These are phyloP conservation scores for Crepidotus variabilis DNA, from an alignment of 768 basidiomycete genomes.

Conservation along the genomic window DNA sequence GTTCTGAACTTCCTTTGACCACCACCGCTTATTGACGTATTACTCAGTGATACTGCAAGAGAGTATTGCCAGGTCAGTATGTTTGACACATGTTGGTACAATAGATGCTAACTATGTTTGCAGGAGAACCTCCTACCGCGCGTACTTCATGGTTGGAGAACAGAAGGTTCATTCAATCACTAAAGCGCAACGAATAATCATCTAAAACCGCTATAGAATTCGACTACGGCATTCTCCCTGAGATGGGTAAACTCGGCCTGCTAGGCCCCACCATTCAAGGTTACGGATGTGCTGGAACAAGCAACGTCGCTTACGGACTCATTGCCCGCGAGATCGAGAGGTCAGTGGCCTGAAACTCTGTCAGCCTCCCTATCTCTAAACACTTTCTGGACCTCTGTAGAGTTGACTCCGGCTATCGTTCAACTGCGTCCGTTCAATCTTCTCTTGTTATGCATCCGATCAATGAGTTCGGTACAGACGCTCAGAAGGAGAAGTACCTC, in stretches of 20 bases:
- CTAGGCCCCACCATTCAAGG: slow-evolving; percentile 91
- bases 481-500: slow-evolving; percentile 88
- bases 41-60: slow-evolving; percentile 67
- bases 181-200: not conserved
- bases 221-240: slow-evolving; percentile 68
- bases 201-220: slow-evolving; percentile 52
- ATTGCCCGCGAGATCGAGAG: slow-evolving; percentile 93
- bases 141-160: slow-evolving; percentile 84
- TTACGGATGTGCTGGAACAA: slow-evolving; percentile 91
- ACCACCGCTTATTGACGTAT: slow-evolving; percentile 3
- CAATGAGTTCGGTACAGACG: slow-evolving; percentile 82
- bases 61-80: slow-evolving; percentile 71
- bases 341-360: slow-evolving; percentile 30
- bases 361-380: not conserved
- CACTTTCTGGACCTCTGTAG: slow-evolving; percentile 32
- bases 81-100: not conserved
- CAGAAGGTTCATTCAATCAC: slow-evolving; percentile 56
- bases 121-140: slow-evolving; percentile 85
- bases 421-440: slow-evolving; percentile 91
- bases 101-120: not conserved
- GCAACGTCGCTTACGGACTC: slow-evolving; percentile 89
- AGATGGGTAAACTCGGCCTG: slow-evolving; percentile 91
- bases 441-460: slow-evolving; percentile 97
- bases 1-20: not conserved
- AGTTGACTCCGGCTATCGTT: slow-evolving; percentile 95